Evolutionary conservation across 257 asterid genomes (phyloP).

Genomic region (Buddleja alternifolia): DNA sequence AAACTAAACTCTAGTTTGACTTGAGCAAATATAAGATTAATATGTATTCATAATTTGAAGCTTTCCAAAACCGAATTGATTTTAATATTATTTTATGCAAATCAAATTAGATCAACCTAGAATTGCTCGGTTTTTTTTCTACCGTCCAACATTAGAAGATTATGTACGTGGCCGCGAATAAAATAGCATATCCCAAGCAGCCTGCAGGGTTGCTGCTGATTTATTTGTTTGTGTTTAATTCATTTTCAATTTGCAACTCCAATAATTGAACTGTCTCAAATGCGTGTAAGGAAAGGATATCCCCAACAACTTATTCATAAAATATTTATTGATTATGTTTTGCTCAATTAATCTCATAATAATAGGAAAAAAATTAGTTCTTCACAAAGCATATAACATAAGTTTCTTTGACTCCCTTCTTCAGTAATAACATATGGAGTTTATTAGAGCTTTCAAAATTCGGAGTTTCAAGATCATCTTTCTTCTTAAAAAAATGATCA

Average conservation of each 20-base stretch:
- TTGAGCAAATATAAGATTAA: no score
- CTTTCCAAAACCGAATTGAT: not conserved
- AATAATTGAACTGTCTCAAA: not conserved
- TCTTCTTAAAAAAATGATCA: no score
- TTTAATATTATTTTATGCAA: not conserved
- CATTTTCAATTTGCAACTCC: not conserved
- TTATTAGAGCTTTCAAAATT: no score
- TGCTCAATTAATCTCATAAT: not conserved
- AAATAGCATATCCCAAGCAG: not conserved
- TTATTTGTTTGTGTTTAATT: not conserved
- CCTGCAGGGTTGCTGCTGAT: not conserved
- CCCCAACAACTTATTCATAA: not conserved
- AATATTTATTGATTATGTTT: not conserved
- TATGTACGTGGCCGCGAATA: not conserved
- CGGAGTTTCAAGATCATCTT: no score
- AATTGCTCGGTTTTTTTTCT: not conserved
- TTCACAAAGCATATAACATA: no score
- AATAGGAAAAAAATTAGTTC: not conserved
- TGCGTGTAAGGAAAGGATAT: no score
- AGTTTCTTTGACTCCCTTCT: no score
- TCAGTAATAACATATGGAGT: no score
- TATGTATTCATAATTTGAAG: no score
- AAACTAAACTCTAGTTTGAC: not conserved
- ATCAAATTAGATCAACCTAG: not conserved
- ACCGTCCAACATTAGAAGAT: not conserved